These are phyloP conservation scores for Trichoderma polysporum DNA, from an alignment of 2,329 filamentous ascomycete genomes.

Conservation along the genomic window DNA sequence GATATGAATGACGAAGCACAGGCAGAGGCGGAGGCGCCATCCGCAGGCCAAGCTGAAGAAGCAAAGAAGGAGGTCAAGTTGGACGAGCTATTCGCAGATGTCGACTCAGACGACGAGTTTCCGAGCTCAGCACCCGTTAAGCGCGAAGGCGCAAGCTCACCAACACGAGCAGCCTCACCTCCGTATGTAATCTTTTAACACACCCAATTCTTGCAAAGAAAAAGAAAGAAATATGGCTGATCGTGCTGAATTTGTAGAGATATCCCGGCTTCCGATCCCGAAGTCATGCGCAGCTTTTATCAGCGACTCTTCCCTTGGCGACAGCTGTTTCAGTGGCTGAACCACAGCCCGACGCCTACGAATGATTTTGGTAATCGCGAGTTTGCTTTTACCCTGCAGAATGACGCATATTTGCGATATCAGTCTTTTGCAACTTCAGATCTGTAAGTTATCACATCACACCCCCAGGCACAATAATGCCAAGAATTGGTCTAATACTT, in stretches of 20 bases:
- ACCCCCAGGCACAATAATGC: background rate
- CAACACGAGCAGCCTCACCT: conserved; percentile 41
- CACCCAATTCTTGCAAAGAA: background rate
- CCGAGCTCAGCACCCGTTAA: conserved; percentile 49
- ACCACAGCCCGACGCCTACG: conserved; percentile 82
- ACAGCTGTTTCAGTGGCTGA: conserved; percentile 95
- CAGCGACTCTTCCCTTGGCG: conserved; percentile 94
- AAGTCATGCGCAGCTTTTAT: conserved; percentile 91
- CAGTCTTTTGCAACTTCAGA: conserved; percentile 64
- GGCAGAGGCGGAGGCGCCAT: conserved; percentile 13
- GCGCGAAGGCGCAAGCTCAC: conserved; percentile 41
- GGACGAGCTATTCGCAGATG: conserved; percentile 59
- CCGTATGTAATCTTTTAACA: conserved; percentile 40
- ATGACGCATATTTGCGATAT: conserved; percentile 89
- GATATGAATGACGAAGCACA: conserved; percentile 36
- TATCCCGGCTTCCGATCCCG: conserved; percentile 64
- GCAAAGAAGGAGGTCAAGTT: conserved; percentile 51
- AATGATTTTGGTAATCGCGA: conserved; percentile 91
- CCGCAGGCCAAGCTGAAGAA: conserved; percentile 17
- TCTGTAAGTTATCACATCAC: conserved; percentile 39
- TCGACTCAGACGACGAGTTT: conserved; percentile 62
- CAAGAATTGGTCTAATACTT: background rate
- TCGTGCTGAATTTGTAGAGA: conserved; percentile 29
- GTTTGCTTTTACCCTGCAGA: conserved; percentile 92
- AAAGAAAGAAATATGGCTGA: background rate